phyloP scores from a whole-genome alignment of 208 protist genomes.

The Crithidia mellificae region DNA sequence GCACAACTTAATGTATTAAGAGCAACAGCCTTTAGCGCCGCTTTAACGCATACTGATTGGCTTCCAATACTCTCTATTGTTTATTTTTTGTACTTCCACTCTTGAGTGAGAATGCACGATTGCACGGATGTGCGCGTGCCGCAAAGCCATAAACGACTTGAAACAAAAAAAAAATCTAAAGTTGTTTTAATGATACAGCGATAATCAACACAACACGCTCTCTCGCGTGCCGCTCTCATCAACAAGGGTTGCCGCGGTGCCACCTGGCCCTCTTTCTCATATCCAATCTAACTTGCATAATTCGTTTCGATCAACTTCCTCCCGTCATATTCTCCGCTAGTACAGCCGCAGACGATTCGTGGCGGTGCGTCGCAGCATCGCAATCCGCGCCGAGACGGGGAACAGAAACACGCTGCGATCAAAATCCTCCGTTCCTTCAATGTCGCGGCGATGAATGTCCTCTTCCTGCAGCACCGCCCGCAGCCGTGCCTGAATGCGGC shows the following conservation, averaged over 20 bases:
- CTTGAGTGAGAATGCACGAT: neutral
- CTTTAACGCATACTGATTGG: too few relatives aligned
- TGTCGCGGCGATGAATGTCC: conserved; percentile 61
- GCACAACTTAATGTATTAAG: too few relatives aligned
- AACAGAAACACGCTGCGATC: conserved; percentile 59
- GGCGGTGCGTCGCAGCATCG: conserved; percentile 31
- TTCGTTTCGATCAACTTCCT: neutral
- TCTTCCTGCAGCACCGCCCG: conserved; percentile 59
- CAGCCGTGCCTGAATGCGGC: conserved; percentile 44
- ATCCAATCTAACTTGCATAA: too few relatives aligned
- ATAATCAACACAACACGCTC: neutral
- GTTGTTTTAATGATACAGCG: conserved; percentile 5
- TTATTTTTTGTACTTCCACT: too few relatives aligned
- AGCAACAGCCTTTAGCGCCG: too few relatives aligned
- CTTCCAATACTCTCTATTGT: too few relatives aligned
- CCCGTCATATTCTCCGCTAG: neutral
- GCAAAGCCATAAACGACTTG: neutral
- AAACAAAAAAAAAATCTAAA: neutral
- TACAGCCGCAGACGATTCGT: conserved; percentile 11
- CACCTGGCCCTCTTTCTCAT: neutral
- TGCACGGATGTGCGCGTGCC: neutral
- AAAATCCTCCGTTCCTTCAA: conserved; percentile 71
- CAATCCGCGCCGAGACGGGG: conserved; percentile 54
- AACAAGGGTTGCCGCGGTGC: too few relatives aligned
- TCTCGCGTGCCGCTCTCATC: too few relatives aligned